Evolutionary conservation across 768 basidiomycete genomes (phyloP).

Genomic region (Boletus rex-veris): DNA sequence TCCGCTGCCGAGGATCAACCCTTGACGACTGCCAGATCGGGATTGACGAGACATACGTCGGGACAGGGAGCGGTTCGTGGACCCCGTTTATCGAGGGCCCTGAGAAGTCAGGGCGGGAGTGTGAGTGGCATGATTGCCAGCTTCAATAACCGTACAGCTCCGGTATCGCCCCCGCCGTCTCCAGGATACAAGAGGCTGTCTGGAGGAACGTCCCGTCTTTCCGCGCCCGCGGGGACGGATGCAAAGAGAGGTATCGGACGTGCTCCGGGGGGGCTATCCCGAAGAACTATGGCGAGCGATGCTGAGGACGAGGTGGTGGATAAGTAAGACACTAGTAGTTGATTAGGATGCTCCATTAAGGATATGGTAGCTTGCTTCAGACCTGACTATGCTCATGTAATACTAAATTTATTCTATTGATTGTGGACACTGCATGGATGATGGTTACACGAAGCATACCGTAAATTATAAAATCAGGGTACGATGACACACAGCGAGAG

Average conservation of each 20-base stretch:
- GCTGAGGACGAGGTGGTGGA: slow-evolving; percentile 71
- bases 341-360: neutral
- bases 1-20: slow-evolving; percentile 31
- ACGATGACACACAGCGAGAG: slow-evolving; percentile 23
- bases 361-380: neutral
- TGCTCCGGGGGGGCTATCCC: slow-evolving; percentile 48
- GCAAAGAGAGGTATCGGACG: slow-evolving; percentile 45
- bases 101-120: slow-evolving; percentile 40
- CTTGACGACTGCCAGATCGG: slow-evolving; percentile 32
- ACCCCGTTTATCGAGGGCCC: slow-evolving; percentile 46
- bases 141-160: slow-evolving; percentile 47
- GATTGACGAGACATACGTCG: slow-evolving; percentile 49
- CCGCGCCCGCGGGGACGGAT: slow-evolving; percentile 7
- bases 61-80: slow-evolving; percentile 42
- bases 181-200: slow-evolving; percentile 46
- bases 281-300: slow-evolving; percentile 80
- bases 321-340: slow-evolving; percentile 12
- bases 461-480: slow-evolving; percentile 29
- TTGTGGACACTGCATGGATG: too few relatives aligned
- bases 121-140: slow-evolving; percentile 57
- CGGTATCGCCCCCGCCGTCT: slow-evolving; percentile 38
- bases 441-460: slow-evolving; percentile 26
- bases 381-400: neutral
- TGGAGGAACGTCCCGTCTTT: slow-evolving; percentile 27
- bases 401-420: too few relatives aligned